Percentiles rank a stretch among this genome's conserved stretches.
phyloP scores from a whole-genome alignment of 495 filamentous ascomycete genomes.

The Alectoria sarmentosa region DNA sequence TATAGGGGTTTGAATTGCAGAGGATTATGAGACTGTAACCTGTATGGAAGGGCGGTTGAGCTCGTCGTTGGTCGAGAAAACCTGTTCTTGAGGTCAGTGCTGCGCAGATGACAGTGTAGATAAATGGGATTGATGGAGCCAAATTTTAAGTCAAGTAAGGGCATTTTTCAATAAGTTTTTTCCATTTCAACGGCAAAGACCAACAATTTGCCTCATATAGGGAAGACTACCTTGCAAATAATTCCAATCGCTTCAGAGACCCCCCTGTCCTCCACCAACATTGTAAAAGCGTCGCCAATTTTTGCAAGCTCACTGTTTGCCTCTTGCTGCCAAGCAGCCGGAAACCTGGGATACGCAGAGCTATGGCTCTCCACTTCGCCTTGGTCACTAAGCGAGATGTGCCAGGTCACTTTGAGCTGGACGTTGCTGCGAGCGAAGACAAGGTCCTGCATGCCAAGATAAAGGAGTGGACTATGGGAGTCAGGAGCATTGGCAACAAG shows the following conservation, averaged over 20 bases:
- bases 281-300: conserved; percentile 33
- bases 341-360: conserved; percentile 35
- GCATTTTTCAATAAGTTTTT: not conserved
- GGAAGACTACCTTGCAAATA: conserved; percentile 19
- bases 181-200: not conserved
- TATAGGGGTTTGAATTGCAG: not conserved
- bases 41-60: not conserved
- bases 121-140: too few species aligned
- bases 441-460: conserved; percentile 38
- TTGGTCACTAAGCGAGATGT: conserved; percentile 34
- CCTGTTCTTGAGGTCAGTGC: conserved; percentile 2
- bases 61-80: not conserved
- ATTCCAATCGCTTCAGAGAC: conserved; percentile 12
- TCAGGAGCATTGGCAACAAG: conserved; percentile 17
- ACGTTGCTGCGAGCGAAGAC: conserved; percentile 30
- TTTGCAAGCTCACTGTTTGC: conserved; percentile 13
- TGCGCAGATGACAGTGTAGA: not conserved
- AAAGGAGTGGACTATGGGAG: conserved; percentile 28
- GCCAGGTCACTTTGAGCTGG: conserved; percentile 29
- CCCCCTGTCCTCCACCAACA: conserved; percentile 31
- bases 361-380: conserved; percentile 38
- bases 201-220: conserved; percentile 1
- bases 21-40: not conserved
- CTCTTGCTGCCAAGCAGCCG: conserved; percentile 12
- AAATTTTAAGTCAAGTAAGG: not conserved